A percentile compares a stretch with the other conserved stretches of the same genome.
phyloP scores from a whole-genome alignment of 495 filamentous ascomycete species.

The Xylaria acuta region DNA sequence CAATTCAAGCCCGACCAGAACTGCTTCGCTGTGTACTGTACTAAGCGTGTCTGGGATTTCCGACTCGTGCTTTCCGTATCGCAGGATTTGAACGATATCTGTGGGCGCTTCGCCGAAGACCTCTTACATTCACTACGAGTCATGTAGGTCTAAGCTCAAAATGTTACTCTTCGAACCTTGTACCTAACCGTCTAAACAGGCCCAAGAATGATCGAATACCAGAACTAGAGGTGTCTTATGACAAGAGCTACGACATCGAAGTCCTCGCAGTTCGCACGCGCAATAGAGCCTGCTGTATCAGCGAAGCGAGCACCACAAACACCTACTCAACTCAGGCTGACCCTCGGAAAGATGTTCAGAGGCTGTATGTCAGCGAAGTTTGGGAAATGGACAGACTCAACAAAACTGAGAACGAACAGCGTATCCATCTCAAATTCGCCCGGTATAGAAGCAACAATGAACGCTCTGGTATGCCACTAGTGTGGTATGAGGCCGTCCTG shows the following conservation, averaged over 20 bases:
- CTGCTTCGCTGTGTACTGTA: constrained; percentile 50
- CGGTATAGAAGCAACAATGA: not conserved
- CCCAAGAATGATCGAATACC: constrained; percentile 22
- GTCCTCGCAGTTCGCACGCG: constrained; percentile 43
- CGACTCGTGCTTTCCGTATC: constrained; percentile 37
- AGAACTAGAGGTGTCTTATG: constrained; percentile 36
- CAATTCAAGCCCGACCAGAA: constrained; percentile 23
- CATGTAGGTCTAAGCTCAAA: constrained; percentile 39
- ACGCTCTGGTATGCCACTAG: constrained; percentile 23
- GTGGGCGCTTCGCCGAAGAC: constrained; percentile 38
- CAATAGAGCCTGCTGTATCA: constrained; percentile 34
- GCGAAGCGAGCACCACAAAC: constrained; percentile 26
- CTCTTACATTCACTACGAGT: constrained; percentile 45
- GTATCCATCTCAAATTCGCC: constrained; percentile 12
- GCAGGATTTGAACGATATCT: constrained; percentile 33
- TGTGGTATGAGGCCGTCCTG: constrained; percentile 53
- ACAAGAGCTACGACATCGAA: constrained; percentile 25
- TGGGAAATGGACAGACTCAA: constrained; percentile 33
- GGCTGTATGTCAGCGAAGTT: constrained; percentile 52
- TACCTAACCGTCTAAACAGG: constrained; percentile 27
- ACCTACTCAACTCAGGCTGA: constrained; percentile 11
- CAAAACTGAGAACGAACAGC: not conserved
- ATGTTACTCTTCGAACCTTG: not conserved
- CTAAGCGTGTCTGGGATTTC: constrained; percentile 52
- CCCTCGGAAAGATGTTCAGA: not conserved